These are phyloP conservation scores for Trichomonascaceae sp. DNA, from an alignment of 1,139 yeast species.

Conservation along the genomic window DNA sequence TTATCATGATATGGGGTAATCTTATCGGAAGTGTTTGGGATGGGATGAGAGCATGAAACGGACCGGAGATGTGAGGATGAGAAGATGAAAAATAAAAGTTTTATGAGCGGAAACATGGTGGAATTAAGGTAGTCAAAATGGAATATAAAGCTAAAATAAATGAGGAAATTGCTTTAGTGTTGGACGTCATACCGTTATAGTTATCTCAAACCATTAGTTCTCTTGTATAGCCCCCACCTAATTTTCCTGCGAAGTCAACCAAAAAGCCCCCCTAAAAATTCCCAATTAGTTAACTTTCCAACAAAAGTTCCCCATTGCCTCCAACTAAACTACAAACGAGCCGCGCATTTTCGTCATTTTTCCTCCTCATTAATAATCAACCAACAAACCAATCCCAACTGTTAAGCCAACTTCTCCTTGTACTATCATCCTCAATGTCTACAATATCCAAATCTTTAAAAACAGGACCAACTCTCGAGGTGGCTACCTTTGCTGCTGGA, in stretches of 20 bases:
- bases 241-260: no score
- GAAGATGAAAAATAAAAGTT: background rate
- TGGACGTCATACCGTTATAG: no score
- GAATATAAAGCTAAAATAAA: no score
- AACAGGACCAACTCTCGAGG: constrained; percentile 20
- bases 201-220: no score
- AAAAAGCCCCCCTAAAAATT: no score
- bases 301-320: background rate
- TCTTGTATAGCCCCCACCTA: no score
- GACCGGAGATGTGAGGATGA: background rate
- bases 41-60: background rate
- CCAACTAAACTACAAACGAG: no score
- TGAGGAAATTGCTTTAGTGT: no score
- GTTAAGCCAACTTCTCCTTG: background rate
- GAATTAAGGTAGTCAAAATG: background rate
- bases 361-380: background rate
- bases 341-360: background rate
- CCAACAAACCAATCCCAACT: background rate
- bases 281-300: no score
- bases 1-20: constrained; percentile 2
- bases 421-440: background rate
- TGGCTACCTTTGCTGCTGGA: constrained; percentile 39
- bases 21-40: background rate
- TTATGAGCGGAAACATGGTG: no score
- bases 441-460: constrained; percentile 4